These are phyloP conservation scores for Hypomyces perniciosus DNA, from an alignment of 2,329 filamentous ascomycete species.

Conservation along the genomic window DNA sequence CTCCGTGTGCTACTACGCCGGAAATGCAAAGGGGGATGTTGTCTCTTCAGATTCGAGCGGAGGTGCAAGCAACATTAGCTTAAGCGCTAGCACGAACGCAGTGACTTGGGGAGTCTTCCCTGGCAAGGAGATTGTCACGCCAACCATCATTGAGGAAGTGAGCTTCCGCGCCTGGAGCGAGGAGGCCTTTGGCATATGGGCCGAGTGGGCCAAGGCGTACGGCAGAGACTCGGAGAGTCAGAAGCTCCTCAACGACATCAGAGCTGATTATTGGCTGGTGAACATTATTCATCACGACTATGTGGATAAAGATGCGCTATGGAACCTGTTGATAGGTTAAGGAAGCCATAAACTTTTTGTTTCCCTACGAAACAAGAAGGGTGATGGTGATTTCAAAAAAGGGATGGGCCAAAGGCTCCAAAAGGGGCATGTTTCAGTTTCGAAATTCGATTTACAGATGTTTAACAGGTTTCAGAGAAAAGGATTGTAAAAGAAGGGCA, in stretches of 20 bases:
- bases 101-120: conserved; percentile 97
- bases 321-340: conserved; percentile 55
- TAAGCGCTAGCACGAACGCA: conserved; percentile 66
- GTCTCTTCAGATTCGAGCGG: conserved; percentile 56
- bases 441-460: background rate
- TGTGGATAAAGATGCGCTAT: conserved; percentile 64
- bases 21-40: conserved; percentile 73
- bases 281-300: conserved; percentile 84
- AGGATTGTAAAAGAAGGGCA: background rate
- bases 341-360: background rate
- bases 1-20: conserved; percentile 80
- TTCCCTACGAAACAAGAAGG: background rate
- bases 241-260: conserved; percentile 60
- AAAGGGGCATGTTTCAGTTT: background rate
- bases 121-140: conserved; percentile 91
- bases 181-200: conserved; percentile 93
- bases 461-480: background rate
- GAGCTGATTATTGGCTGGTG: conserved; percentile 76
- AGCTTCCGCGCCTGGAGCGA: conserved; percentile 92
- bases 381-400: background rate
- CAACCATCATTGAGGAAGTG: conserved; percentile 93
- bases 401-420: too few species aligned
- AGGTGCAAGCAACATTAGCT: conserved; percentile 26
- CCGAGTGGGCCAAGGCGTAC: conserved; percentile 88
- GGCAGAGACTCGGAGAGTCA: conserved; percentile 65